These are phyloP conservation scores for Domatiomyces catenatus DNA, from an alignment of 2,329 filamentous ascomycete genomes.

Conservation along the genomic window DNA sequence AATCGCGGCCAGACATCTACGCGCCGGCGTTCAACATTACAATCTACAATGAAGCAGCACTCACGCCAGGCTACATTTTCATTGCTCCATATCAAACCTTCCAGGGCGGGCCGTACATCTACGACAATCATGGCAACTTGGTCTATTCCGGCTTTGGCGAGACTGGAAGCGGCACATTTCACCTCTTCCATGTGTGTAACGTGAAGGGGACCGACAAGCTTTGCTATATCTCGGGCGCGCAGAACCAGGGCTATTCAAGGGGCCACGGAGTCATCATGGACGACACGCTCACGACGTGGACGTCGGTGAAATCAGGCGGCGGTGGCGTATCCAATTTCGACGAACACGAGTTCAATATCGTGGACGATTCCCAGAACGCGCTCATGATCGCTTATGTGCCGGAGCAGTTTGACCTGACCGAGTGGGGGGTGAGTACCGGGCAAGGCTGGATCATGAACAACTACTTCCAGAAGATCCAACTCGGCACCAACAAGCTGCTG, in stretches of 20 bases:
- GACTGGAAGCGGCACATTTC: conserved; percentile 33
- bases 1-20: conserved; percentile 25
- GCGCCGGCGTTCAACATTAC: conserved; percentile 24
- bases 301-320: conserved; percentile 7
- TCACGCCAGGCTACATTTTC: conserved; percentile 36
- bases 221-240: conserved; percentile 37
- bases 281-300: conserved; percentile 16
- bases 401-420: conserved; percentile 7
- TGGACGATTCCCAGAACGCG: conserved; percentile 28
- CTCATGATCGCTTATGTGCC: conserved; percentile 26
- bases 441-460: conserved; percentile 11
- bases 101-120: conserved; percentile 37
- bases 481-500: conserved; percentile 37
- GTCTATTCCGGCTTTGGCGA: conserved; percentile 37
- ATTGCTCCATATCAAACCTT: conserved; percentile 35
- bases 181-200: conserved; percentile 34
- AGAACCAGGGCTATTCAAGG: conserved; percentile 36
- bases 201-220: conserved; percentile 35
- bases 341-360: conserved; percentile 38
- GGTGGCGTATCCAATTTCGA: conserved; percentile 20
- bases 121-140: conserved; percentile 36
- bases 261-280: conserved; percentile 40
- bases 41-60: conserved; percentile 12
- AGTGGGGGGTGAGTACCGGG: conserved; percentile 4
- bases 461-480: conserved; percentile 36